Base-by-base conservation (phyloP, 371 early-diverging fungal genomes). In the Funneliformis caledonium region DNA sequence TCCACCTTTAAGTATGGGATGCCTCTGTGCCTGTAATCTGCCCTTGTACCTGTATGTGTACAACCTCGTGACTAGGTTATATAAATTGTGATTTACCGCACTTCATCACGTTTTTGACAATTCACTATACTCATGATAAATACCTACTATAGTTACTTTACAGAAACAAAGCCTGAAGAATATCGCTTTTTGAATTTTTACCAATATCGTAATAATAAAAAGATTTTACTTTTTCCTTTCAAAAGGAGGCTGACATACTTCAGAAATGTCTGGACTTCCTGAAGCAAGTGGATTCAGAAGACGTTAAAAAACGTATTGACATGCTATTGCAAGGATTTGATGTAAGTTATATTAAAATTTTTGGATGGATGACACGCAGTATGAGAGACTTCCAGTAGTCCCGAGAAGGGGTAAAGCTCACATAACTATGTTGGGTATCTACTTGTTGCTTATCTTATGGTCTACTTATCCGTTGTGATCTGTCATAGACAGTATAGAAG, bases 141-240 rank as follows among this genome's bases (percentile, higher is more conserved):
- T 50, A 50, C 50, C 12, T 50, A 50, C 50, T 50, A 68, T 48
- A 1, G 72, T 8, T 72, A 76, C 50, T 81, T 81, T n/a, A 31
- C 64, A 12, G 61, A 78, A 78, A 62, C 76, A 8, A 4, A 22
- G 22, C 77, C 81, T 22, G 79, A 79, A 69, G 70, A 79, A 37
- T 70, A 79, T 70, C 56, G 45, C 22, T 79, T 79, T 59, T 45
- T 69, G 14, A 26, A 61, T 79, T 79, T 69, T 60, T 79, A 79
- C 19, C 19, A 69, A 45, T 79, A 79, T 22, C 45, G 72, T 5
- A 52, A 2, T 56, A 45, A 11, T 12, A 60, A 70, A 70, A 10
- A 9, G 11, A 70, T 70, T 79, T 79, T 69, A 79, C 70, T 33
- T 69, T 56, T 56, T 59, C 50, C 11, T 65, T 77, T 65, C 50